Evolutionary conservation across 2,329 filamentous ascomycete species (phyloP).

Genomic region (Aureobasidium sp.): DNA sequence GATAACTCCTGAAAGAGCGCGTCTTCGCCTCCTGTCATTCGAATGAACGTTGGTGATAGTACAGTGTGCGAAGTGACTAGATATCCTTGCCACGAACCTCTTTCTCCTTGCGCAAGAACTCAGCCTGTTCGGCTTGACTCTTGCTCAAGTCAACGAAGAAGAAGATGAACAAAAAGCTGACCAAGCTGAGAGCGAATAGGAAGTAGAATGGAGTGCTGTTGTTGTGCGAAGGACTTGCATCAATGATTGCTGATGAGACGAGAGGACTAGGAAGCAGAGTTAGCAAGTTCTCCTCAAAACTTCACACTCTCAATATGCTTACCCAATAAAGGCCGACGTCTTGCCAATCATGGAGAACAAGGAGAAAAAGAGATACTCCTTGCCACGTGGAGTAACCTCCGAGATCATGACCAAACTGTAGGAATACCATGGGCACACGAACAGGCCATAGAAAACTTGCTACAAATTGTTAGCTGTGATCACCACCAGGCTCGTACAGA

Average conservation of each 20-base stretch:
- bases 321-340: constrained; percentile 59
- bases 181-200: constrained; percentile 51
- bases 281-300: background rate
- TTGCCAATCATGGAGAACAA: constrained; percentile 64
- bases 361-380: constrained; percentile 65
- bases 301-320: background rate
- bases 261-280: constrained; percentile 37
- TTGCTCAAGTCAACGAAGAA: constrained; percentile 55
- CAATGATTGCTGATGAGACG: constrained; percentile 63
- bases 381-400: constrained; percentile 60
- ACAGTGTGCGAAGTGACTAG: background rate
- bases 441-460: constrained; percentile 53
- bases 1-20: too few species aligned
- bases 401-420: constrained; percentile 67
- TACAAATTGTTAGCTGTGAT: constrained; percentile 19
- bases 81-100: background rate
- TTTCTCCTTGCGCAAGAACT: constrained; percentile 40
- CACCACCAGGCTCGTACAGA: background rate
- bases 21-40: too few species aligned
- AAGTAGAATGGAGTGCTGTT: constrained; percentile 61
- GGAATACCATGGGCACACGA: constrained; percentile 51
- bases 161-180: constrained; percentile 48
- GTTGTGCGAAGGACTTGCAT: constrained; percentile 51
- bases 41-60: too few species aligned
- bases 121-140: constrained; percentile 53